These are phyloP conservation scores for Vigna nakashimae DNA, from an alignment of 306 rosid genomes.

Conservation along the genomic window DNA sequence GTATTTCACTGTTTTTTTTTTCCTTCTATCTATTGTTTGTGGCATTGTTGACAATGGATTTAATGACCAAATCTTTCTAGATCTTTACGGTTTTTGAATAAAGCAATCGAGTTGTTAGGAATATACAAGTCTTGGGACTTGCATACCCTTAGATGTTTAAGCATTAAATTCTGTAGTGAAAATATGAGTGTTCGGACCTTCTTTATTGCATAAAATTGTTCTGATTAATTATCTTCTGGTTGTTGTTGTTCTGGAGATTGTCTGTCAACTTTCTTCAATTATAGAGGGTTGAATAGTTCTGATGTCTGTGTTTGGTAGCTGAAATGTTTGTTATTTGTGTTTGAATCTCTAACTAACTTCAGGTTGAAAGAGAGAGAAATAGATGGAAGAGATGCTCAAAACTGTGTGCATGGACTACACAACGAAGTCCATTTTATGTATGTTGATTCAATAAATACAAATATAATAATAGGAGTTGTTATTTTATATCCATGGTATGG, in stretches of 20 bases:
- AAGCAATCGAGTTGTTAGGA: constrained; percentile 1
- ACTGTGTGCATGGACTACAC: no score
- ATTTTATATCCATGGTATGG: no score
- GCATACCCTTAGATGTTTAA: constrained; percentile 2
- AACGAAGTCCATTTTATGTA: no score
- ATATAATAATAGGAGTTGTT: no score
- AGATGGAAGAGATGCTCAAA: no score
- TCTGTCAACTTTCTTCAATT: not conserved
- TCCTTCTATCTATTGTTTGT: not conserved
- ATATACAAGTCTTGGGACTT: not conserved
- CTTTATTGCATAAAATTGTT: not conserved
- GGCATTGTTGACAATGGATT: not conserved
- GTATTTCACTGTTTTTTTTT: not conserved
- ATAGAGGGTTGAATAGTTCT: not conserved
- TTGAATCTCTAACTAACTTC: no score
- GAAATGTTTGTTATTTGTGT: constrained; percentile 1
- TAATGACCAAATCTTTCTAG: not conserved
- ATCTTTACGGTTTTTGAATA: not conserved
- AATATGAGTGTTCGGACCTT: constrained; percentile 9
- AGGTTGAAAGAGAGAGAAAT: no score
- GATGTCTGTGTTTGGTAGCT: constrained; percentile 17
- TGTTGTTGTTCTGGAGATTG: not conserved
- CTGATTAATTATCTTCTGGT: not conserved
- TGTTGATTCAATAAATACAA: no score
- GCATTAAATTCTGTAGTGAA: constrained; percentile 8